Base-by-base conservation (phyloP, 495 filamentous ascomycete species). In the Halenospora varia region DNA sequence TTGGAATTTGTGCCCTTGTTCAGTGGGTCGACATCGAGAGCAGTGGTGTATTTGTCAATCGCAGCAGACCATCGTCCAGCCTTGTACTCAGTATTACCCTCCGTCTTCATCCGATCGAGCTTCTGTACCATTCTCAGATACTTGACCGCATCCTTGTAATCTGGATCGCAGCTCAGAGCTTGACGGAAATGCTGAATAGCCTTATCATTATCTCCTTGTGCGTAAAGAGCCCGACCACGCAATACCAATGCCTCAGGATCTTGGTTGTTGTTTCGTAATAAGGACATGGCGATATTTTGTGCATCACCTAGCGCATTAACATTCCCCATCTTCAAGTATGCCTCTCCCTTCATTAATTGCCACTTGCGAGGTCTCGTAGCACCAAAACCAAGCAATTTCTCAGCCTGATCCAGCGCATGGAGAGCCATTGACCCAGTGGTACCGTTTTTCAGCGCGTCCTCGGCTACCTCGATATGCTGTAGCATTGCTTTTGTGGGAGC, bases 1-100 rank as follows among this genome's bases (percentile, higher is more conserved):
- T 97, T 97, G 24, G 93, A 86, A 68, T 97, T 98, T 56, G 86
- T 95, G 53, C 88, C 89, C 77, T 90, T 91, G 78, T 97, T 97
- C 48, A 75, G 66, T 2, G 92, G 90, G 73, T 98, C 94, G 19
- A 98, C 82, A 59, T 89, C 86, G 46, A 98, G 73, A 58, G 95
- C 93, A 57, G 88, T 77, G 6, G 83, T 80, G 70, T 96, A 98
- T 60, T 88, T 82, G 41, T 96, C 88, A 55, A 94, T 79, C 17
- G 94, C 94, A 24, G 81, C 74, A 64, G 88, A 84, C 72, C 83
- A 92, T 52, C 86, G 80, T 56, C 86, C 88, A 46, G 83, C 82
- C 75, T 96, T 97, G 80, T 95, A 98, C 18, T 88, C 87, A 3
- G 70, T 71, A 67, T 98, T 97, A 29, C 95, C 94, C 56, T 96